Evolutionary conservation across 345 rosid genomes (phyloP).

Genomic region (Eucalyptus regnans): DNA sequence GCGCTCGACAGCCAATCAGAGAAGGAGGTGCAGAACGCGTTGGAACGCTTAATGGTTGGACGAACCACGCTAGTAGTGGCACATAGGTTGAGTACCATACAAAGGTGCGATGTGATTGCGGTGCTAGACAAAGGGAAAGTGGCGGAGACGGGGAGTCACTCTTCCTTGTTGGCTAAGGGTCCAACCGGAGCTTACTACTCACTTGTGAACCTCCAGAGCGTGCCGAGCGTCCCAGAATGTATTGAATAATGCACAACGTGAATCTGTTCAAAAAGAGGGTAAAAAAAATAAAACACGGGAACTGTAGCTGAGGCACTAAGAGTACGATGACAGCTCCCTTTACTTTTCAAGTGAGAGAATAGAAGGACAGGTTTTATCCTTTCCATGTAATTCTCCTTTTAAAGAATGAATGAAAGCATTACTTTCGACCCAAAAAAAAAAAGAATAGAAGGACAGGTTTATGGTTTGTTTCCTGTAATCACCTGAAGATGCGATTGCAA

Average conservation of each 20-base stretch:
- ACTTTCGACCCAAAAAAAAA: too few relatives aligned
- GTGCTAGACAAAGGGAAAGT: constrained; percentile 49
- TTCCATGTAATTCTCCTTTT: too few relatives aligned
- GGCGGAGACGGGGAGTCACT: constrained; percentile 55
- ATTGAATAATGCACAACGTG: not conserved
- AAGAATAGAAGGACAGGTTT: not conserved
- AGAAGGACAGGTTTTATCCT: too few relatives aligned
- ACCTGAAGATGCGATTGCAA: not conserved
- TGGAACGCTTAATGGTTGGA: constrained; percentile 52
- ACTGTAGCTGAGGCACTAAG: too few relatives aligned
- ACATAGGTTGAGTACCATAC: constrained; percentile 52
- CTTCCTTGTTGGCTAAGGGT: constrained; percentile 38
- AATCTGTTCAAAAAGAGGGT: too few relatives aligned
- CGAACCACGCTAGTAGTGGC: constrained; percentile 64
- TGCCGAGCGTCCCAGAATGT: not conserved
- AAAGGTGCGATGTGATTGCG: constrained; percentile 37
- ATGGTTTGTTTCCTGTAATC: not conserved
- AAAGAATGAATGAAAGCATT: too few relatives aligned
- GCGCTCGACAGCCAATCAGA: constrained; percentile 57
- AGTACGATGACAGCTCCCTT: too few relatives aligned
- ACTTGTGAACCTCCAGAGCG: constrained; percentile 34
- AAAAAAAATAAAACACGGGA: too few relatives aligned
- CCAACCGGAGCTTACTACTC: constrained; percentile 44
- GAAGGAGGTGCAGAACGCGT: constrained; percentile 48
- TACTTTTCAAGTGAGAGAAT: too few relatives aligned